Percentiles rank a stretch among this genome's conserved stretches.
phyloP scores from a whole-genome alignment of 441 rosid genomes.

The Capsella rubella region DNA sequence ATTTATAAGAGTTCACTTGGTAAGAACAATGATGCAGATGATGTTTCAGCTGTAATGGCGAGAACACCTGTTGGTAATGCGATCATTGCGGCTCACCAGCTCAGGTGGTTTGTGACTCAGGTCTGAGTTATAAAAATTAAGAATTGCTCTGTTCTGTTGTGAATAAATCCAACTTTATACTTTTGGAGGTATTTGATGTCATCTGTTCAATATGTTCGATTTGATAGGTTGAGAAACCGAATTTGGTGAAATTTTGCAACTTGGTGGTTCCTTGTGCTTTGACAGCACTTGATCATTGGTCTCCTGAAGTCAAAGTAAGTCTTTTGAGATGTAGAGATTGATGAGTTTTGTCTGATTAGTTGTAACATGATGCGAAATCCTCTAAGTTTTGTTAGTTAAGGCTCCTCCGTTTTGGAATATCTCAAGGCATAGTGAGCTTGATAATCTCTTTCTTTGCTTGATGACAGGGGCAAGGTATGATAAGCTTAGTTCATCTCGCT shows the following conservation, averaged over 20 bases:
- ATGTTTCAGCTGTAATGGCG: conserved; percentile 64
- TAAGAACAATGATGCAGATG: conserved; percentile 57
- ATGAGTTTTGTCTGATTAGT: not conserved
- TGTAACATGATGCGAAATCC: not conserved
- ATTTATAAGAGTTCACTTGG: conserved; percentile 74
- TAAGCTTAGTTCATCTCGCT: conserved; percentile 65
- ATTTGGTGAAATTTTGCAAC: conserved; percentile 56
- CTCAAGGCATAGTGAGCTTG: conserved; percentile 17
- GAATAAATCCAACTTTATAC: not conserved
- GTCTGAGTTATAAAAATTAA: conserved; percentile 37
- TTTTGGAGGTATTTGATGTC: conserved; percentile 7
- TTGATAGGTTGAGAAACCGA: conserved; percentile 58
- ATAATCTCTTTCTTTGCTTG: conserved; percentile 36
- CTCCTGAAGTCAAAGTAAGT: conserved; percentile 82
- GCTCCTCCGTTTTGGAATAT: not conserved
- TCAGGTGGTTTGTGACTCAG: conserved; percentile 85
- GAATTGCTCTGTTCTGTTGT: not conserved
- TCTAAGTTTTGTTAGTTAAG: conserved; percentile 5
- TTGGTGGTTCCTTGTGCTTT: conserved; percentile 90
- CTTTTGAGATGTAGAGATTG: not conserved
- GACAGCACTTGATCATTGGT: conserved; percentile 95
- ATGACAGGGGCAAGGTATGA: conserved; percentile 88
- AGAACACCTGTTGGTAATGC: conserved; percentile 76
- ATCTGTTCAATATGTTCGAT: not conserved
- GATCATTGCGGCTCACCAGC: conserved; percentile 75